Base-by-base conservation (phyloP, 768 basidiomycete species). In the Mrakia blollopis region DNA sequence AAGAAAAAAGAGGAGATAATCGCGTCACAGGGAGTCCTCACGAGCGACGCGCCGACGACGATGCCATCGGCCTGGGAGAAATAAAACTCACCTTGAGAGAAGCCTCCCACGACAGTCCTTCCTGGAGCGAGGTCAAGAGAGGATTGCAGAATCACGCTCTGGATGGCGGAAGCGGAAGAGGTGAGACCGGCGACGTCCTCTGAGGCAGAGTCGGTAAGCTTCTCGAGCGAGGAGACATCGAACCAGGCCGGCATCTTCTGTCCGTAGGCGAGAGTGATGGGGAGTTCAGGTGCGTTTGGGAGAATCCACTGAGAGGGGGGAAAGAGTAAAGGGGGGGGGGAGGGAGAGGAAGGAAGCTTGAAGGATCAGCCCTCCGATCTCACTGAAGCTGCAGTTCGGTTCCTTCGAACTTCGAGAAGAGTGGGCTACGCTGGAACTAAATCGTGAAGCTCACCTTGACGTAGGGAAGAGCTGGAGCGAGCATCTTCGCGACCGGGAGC, bases 111-210 rank as follows among this genome's bases (percentile, higher is more conserved):
- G 44, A 96, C 87, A 80, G 96, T 91, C 71, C 91, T 88, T 74
- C 86, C 88, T 47, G 92, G 92, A 18, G 52, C 37, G 11, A 86
- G 86, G 68, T 89, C 88, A 28, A 94, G 62, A 25, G 72, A 85
- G 83, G 98, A 94, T 3, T 87, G 86, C 18, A 88, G 86, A 81
- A 98, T 89, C 79, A 95, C 85, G 76, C 87, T 84, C 80, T 89
- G 89, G 80, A 96, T 85, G 37, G 86, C 83, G 39, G 85, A 84
- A 11, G 88, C 87, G 44, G 91, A 89, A 41, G 87, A 82, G 44
- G 91, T 86, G 88, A 97, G 91, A 61, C 92, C 92, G 18, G 79
- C 77, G 81, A 92, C 89, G 82, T 97, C 95, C 83, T 96, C 93
- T 67, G 80, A 73, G 4, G 69, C 69, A 14, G 83, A 81, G 79